Conservation (phyloP, 371 early-diverging fungal genomes). For the Phascolomyces articulosus region DNA sequence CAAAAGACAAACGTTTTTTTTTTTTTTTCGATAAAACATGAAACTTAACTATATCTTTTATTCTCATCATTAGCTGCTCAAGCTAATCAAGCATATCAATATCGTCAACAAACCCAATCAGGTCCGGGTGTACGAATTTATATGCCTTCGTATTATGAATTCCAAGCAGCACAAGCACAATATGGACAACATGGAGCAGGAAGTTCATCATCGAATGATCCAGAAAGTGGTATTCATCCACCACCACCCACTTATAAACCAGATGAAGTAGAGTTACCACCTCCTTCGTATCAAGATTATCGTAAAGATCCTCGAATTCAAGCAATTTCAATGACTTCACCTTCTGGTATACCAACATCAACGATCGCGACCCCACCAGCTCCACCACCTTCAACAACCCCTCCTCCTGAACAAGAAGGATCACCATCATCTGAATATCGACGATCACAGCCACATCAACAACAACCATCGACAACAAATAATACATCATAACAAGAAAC, state of each 20-base stretch:
- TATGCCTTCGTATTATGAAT: constrained; percentile 7
- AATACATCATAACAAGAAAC: no score
- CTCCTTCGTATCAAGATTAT: constrained; percentile 28
- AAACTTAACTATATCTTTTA: background rate
- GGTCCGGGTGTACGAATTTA: constrained; percentile 1
- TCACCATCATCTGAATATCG: no score
- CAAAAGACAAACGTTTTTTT: background rate
- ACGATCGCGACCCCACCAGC: background rate
- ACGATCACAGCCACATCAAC: background rate
- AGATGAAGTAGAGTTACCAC: constrained; percentile 11
- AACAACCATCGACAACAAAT: no score
- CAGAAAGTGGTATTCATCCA: constrained; percentile 1
- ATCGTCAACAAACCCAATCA: constrained; percentile 1
- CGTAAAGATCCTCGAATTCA: constrained; percentile 18
- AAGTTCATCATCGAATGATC: background rate
- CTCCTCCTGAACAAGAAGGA: no score
- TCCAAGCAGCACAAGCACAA: constrained; percentile 2
- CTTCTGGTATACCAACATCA: background rate
- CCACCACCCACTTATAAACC: constrained; percentile 23
- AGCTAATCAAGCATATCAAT: background rate
- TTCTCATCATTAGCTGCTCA: background rate
- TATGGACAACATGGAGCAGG: background rate
- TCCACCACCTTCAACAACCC: background rate
- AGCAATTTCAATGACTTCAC: background rate
- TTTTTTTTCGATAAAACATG: background rate